Evolutionary conservation across 306 rosid genomes (phyloP).

Genomic region (Dryas octopetala): DNA sequence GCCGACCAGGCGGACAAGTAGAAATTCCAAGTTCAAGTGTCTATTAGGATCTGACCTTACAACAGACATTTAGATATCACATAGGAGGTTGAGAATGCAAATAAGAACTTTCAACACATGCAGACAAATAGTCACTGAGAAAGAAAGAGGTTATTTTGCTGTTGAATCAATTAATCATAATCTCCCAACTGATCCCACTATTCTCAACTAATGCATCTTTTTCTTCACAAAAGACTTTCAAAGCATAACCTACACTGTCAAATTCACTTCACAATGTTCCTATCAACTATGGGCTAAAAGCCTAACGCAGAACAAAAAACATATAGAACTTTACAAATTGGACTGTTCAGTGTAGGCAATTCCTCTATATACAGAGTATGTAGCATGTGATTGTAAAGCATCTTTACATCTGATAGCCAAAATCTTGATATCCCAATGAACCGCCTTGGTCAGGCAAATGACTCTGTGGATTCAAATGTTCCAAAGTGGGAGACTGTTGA

Average conservation of each 20-base stretch:
- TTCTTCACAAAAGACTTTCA: slow-evolving; percentile 23
- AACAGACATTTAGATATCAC: too few relatives aligned
- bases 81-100: neutral
- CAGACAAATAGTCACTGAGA: neutral
- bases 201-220: neutral
- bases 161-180: slow-evolving; percentile 28
- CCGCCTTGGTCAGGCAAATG: slow-evolving; percentile 28
- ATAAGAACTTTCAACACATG: neutral
- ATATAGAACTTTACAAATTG: slow-evolving; percentile 20
- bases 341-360: slow-evolving; percentile 1
- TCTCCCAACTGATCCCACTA: slow-evolving; percentile 25
- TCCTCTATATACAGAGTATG: slow-evolving; percentile 19
- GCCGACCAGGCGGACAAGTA: too few relatives aligned
- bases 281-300: slow-evolving; percentile 14
- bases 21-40: too few relatives aligned
- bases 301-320: neutral
- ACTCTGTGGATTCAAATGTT: slow-evolving; percentile 21
- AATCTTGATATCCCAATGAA: slow-evolving; percentile 28
- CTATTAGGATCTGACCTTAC: too few relatives aligned
- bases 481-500: slow-evolving; percentile 39
- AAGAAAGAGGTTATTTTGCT: slow-evolving; percentile 34
- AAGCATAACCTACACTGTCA: slow-evolving; percentile 24
- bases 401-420: slow-evolving; percentile 37
- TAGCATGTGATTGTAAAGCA: slow-evolving; percentile 1
- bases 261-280: slow-evolving; percentile 28